A percentile compares a stretch with the other conserved stretches of the same genome.
Evolutionary conservation across 1,284 basidiomycete species (phyloP).

Genomic region (Vanrija sp.): DNA sequence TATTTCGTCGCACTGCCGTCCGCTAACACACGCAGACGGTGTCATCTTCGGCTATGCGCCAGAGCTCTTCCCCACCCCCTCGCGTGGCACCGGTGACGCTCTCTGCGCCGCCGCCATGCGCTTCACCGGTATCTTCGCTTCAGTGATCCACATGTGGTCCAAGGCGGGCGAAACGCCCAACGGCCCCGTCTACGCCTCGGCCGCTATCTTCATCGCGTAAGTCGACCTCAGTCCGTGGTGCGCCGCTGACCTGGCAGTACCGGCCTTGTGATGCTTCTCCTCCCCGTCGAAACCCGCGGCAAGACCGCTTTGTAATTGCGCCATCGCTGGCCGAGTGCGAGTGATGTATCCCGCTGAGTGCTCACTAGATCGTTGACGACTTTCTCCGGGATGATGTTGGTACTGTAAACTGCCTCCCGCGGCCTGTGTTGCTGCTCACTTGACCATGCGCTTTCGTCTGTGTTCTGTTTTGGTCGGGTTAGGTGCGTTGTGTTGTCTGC

Average conservation of each 20-base stretch:
- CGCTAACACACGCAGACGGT: constrained; percentile 47
- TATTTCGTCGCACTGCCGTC: constrained; percentile 16
- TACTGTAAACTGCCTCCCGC: too few relatives aligned
- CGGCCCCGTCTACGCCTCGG: constrained; percentile 60
- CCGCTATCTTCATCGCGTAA: constrained; percentile 54
- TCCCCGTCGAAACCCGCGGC: constrained; percentile 59
- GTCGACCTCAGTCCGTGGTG: too few relatives aligned
- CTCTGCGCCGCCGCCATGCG: constrained; percentile 57
- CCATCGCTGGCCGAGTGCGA: too few relatives aligned
- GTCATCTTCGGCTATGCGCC: constrained; percentile 62
- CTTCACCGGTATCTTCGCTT: constrained; percentile 54
- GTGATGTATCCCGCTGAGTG: too few relatives aligned
- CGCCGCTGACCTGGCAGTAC: constrained; percentile 1
- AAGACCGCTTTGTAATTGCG: constrained; percentile 25
- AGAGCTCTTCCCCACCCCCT: constrained; percentile 63
- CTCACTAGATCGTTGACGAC: too few relatives aligned
- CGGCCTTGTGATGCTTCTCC: constrained; percentile 52
- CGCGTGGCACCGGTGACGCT: constrained; percentile 63
- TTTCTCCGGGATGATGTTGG: too few relatives aligned
- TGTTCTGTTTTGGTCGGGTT: too few relatives aligned
- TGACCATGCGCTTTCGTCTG: too few relatives aligned
- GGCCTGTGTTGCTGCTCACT: too few relatives aligned
- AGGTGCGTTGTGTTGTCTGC: too few relatives aligned
- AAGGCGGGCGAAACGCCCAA: constrained; percentile 26
- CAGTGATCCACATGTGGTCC: constrained; percentile 31